A percentile compares a stretch with the other conserved stretches of the same genome.
phyloP scores from a whole-genome alignment of 2,329 filamentous ascomycete species.

The Fusarium pseudoanthophilum region DNA sequence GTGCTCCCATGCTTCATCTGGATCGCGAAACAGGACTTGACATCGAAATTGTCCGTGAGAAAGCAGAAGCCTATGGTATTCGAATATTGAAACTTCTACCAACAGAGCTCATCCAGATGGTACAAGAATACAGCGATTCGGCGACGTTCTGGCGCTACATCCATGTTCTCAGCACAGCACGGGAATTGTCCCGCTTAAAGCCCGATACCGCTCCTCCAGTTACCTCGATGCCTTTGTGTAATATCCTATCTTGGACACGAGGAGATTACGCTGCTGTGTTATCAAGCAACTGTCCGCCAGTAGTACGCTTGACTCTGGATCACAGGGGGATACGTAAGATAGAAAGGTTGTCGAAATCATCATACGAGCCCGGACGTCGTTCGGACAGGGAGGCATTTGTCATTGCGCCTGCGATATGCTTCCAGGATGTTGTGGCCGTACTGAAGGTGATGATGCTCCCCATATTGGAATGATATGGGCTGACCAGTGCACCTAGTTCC shows the following conservation, averaged over 20 bases:
- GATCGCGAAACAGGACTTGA: not conserved
- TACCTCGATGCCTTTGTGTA: not conserved
- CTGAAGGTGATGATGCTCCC: not conserved
- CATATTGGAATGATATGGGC: not conserved
- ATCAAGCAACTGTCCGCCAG: not conserved
- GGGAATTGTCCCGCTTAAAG: not conserved
- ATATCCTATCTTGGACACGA: slow-evolving; percentile 6
- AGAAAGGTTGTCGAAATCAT: not conserved
- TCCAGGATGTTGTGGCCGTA: not conserved
- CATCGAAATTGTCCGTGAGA: slow-evolving; percentile 10
- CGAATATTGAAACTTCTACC: not conserved
- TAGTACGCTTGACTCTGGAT: slow-evolving; percentile 11
- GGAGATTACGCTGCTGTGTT: not conserved
- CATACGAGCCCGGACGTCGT: not conserved
- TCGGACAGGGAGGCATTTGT: slow-evolving; percentile 9
- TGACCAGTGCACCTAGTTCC: slow-evolving; percentile 2
- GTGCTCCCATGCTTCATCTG: slow-evolving; percentile 1
- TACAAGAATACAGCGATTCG: slow-evolving; percentile 1
- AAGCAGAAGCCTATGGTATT: not conserved
- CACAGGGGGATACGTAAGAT: slow-evolving; percentile 1
- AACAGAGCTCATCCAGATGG: slow-evolving; percentile 3
- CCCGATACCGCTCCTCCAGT: not conserved
- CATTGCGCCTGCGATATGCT: not conserved
- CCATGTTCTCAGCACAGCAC: not conserved
- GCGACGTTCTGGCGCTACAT: slow-evolving; percentile 17